Evolutionary conservation across 164 flowering plant species (phyloP).

Genomic region (Euptelea pleiosperma): DNA sequence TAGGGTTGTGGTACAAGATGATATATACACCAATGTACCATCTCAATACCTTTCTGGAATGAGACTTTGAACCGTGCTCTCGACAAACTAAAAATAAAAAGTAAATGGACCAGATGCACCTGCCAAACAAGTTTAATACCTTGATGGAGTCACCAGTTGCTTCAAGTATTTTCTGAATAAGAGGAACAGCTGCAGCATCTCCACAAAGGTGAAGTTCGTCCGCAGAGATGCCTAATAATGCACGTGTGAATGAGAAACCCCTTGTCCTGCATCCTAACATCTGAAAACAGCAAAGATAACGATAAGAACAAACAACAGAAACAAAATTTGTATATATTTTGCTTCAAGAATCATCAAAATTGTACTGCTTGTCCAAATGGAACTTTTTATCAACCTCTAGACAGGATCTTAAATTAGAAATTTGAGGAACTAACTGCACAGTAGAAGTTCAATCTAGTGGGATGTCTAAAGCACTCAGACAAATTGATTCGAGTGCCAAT

Average conservation of each 20-base stretch:
- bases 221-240: slow-evolving; percentile 74
- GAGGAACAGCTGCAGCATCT: slow-evolving; percentile 87
- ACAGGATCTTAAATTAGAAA: no score
- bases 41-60: no score
- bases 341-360: not conserved
- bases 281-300: slow-evolving; percentile 31
- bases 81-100: slow-evolving; percentile 1
- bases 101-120: not conserved
- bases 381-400: no score
- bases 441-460: no score
- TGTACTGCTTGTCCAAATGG: no score
- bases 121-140: slow-evolving; percentile 35
- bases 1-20: no score
- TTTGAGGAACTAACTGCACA: no score
- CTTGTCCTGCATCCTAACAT: slow-evolving; percentile 80
- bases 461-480: no score
- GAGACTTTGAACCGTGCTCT: no score
- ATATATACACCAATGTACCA: no score
- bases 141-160: slow-evolving; percentile 68
- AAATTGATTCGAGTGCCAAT: no score
- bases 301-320: slow-evolving; percentile 3
- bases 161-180: slow-evolving; percentile 70
- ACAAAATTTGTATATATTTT: slow-evolving; percentile 1
- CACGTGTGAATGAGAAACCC: slow-evolving; percentile 92
- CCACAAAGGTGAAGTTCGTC: slow-evolving; percentile 97